A percentile compares a stretch with the other conserved stretches of the same genome.
Evolutionary conservation across 495 filamentous ascomycete genomes (phyloP).

Genomic region (Chaetomium cochliodes): DNA sequence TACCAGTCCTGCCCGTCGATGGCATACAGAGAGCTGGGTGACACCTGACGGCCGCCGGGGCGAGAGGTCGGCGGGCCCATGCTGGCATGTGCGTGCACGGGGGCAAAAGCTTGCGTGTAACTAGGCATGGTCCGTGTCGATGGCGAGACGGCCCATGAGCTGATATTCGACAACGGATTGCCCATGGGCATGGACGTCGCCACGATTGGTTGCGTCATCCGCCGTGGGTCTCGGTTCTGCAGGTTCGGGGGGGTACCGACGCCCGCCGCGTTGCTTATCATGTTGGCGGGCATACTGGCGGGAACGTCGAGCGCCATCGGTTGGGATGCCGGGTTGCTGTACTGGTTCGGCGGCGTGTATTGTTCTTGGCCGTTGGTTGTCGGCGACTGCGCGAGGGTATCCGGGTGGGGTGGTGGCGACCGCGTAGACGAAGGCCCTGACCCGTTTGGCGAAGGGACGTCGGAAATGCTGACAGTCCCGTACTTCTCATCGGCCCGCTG

Average conservation of each 20-base stretch:
- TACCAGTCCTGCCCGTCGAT: slow-evolving; percentile 54
- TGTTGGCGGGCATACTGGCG: slow-evolving; percentile 30
- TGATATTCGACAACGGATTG: slow-evolving; percentile 27
- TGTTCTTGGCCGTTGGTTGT: slow-evolving; percentile 27
- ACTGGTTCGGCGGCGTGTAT: slow-evolving; percentile 31
- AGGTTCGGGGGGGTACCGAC: slow-evolving; percentile 20
- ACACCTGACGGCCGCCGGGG: slow-evolving; percentile 20
- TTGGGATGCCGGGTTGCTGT: slow-evolving; percentile 30
- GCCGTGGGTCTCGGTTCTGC: slow-evolving; percentile 4
- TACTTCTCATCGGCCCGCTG: slow-evolving; percentile 59
- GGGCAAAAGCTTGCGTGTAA: slow-evolving; percentile 20
- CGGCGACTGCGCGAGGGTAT: slow-evolving; percentile 20
- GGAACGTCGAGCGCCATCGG: slow-evolving; percentile 27
- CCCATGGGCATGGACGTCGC: slow-evolving; percentile 30
- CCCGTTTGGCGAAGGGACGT: slow-evolving; percentile 54
- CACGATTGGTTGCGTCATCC: slow-evolving; percentile 20
- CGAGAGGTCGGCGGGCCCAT: slow-evolving; percentile 1
- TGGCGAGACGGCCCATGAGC: slow-evolving; percentile 31
- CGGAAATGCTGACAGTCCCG: slow-evolving; percentile 54
- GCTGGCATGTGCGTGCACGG: slow-evolving; percentile 12
- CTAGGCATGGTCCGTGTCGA: slow-evolving; percentile 24
- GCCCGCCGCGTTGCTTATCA: slow-evolving; percentile 25
- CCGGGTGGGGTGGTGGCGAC: slow-evolving; percentile 31
- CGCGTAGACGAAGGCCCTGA: slow-evolving; percentile 24
- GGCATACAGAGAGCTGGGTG: slow-evolving; percentile 35